Evolutionary conservation across 139 green algal genomes (phyloP).

Genomic region (Choricystis sp.): DNA sequence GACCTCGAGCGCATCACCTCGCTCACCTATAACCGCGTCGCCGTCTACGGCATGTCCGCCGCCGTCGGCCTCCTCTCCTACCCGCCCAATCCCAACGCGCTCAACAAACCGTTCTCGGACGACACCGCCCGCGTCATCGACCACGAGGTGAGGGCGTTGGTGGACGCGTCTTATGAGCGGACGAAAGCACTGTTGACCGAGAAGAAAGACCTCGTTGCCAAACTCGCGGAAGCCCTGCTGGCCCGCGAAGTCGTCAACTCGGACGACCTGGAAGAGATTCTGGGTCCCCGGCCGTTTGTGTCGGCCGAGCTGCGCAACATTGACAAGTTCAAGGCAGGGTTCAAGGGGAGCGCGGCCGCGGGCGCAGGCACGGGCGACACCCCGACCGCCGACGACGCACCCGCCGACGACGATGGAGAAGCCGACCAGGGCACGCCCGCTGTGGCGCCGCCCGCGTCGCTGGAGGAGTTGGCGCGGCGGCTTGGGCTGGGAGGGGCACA

Average conservation of each 20-base stretch:
- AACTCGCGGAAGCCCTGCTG: constrained; percentile 56
- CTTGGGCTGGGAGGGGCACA: not conserved
- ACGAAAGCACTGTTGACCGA: constrained; percentile 64
- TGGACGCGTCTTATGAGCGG: constrained; percentile 66
- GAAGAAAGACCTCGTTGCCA: constrained; percentile 61
- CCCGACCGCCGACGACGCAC: not conserved
- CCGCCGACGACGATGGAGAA: not conserved
- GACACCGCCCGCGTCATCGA: constrained; percentile 92
- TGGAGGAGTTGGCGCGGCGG: not conserved
- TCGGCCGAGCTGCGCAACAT: constrained; percentile 83
- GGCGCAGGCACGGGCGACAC: constrained; percentile 5
- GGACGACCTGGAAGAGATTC: constrained; percentile 73
- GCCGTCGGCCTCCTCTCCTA: constrained; percentile 86
- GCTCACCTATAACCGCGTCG: constrained; percentile 84
- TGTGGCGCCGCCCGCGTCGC: no score
- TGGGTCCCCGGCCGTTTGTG: constrained; percentile 80
- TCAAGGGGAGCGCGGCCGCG: constrained; percentile 5
- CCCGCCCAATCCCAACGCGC: constrained; percentile 56
- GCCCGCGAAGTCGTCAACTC: constrained; percentile 64
- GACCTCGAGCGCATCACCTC: constrained; percentile 95
- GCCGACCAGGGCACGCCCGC: not conserved
- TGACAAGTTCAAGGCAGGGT: constrained; percentile 66
- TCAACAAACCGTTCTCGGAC: constrained; percentile 93
- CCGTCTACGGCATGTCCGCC: constrained; percentile 81
- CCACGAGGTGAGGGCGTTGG: constrained; percentile 68